Conservation (phyloP, 192 early-diverging fungal species). For the Nowakowskiella sp. region DNA sequence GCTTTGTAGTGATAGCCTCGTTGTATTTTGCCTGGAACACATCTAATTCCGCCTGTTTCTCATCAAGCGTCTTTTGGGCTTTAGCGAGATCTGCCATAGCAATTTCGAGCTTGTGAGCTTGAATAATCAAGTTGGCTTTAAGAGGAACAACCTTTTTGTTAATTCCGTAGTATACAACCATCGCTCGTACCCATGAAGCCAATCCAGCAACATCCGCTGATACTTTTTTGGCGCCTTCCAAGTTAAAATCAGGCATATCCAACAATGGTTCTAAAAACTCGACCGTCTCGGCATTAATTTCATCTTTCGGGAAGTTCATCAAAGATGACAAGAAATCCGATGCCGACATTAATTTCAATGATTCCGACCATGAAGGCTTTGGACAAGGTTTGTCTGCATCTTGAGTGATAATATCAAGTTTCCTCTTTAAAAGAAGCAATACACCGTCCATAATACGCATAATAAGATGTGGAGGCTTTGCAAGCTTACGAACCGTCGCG, state of each 20-base stretch:
- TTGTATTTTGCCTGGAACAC: slow-evolving; percentile 57
- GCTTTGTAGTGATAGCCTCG: slow-evolving; percentile 47
- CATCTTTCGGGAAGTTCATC: slow-evolving; percentile 52
- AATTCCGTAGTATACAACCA: slow-evolving; percentile 50
- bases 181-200: slow-evolving; percentile 52
- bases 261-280: slow-evolving; percentile 50
- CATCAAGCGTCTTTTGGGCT: slow-evolving; percentile 48
- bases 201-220: slow-evolving; percentile 59
- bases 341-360: slow-evolving; percentile 53
- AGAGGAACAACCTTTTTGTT: slow-evolving; percentile 62
- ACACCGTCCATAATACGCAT: slow-evolving; percentile 66
- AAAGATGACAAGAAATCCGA: slow-evolving; percentile 52
- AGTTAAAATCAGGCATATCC: slow-evolving; percentile 60
- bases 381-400: slow-evolving; percentile 53
- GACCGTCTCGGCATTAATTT: slow-evolving; percentile 59
- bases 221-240: slow-evolving; percentile 64
- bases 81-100: slow-evolving; percentile 53
- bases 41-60: slow-evolving; percentile 59
- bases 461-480: slow-evolving; percentile 57
- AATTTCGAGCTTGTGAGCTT: slow-evolving; percentile 47
- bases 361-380: slow-evolving; percentile 55
- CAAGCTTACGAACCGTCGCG: slow-evolving; percentile 54
- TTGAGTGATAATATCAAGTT: slow-evolving; percentile 41
- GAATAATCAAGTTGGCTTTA: slow-evolving; percentile 58
- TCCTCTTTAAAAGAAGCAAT: slow-evolving; percentile 46